Percentiles rank a stretch among this genome's conserved stretches.
These are phyloP conservation scores for Kwoniella dendrophila DNA, from an alignment of 768 basidiomycete genomes.

Conservation along the genomic window DNA sequence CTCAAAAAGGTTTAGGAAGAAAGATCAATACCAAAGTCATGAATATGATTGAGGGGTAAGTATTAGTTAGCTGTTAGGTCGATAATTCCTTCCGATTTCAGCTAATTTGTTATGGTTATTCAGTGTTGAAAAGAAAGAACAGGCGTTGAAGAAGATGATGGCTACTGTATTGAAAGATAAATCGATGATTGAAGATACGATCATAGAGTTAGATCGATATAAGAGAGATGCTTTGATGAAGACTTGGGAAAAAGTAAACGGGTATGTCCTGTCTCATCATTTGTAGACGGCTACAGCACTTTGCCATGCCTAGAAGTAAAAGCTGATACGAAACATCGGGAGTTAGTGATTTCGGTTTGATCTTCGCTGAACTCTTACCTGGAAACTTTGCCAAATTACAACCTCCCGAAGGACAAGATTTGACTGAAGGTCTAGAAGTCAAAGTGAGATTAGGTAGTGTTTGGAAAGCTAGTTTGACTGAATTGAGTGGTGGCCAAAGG, in stretches of 20 bases:
- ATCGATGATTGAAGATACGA: conserved; percentile 90
- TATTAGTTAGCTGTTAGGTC: conserved; percentile 21
- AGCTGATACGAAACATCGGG: conserved; percentile 5
- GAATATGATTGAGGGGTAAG: conserved; percentile 91
- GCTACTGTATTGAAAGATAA: conserved; percentile 86
- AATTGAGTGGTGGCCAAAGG: conserved; percentile 96
- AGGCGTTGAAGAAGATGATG: conserved; percentile 83
- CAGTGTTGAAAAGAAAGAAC: conserved; percentile 92
- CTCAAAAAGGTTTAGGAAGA: conserved; percentile 86
- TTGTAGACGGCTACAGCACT: too few relatives aligned
- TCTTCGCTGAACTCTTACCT: conserved; percentile 92
- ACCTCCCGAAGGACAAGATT: conserved; percentile 87
- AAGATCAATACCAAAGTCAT: conserved; percentile 94
- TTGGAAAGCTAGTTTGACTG: conserved; percentile 97
- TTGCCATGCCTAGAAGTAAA: neutral
- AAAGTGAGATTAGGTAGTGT: conserved; percentile 92
- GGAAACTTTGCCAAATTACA: conserved; percentile 95
- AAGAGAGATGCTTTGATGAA: conserved; percentile 90
- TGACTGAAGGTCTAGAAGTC: conserved; percentile 94
- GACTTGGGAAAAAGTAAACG: conserved; percentile 95
- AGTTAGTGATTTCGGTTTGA: conserved; percentile 88
- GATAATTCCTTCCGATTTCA: too few relatives aligned
- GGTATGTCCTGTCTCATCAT: conserved; percentile 62
- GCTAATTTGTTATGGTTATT: too few relatives aligned
- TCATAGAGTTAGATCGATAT: conserved; percentile 87